Evolutionary conservation across 176 grass and related monocot genomes (phyloP).

Genomic region (Ensete ventricosum): DNA sequence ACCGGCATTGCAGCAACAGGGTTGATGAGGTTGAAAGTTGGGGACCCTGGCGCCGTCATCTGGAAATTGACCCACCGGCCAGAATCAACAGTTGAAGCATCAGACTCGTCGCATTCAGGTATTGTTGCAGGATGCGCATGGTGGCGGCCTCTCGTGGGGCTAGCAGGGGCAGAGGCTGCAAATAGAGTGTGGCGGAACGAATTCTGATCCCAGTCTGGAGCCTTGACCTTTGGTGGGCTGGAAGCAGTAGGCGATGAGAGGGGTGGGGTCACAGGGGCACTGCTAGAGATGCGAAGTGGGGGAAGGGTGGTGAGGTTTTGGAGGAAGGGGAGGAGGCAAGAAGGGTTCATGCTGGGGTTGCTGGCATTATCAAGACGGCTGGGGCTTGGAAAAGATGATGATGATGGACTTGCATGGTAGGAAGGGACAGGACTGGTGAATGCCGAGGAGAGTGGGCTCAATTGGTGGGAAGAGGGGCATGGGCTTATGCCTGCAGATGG

Average conservation of each 20-base stretch:
- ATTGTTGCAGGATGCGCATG: constrained; percentile 7
- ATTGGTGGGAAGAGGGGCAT: constrained; percentile 13
- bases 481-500: constrained; percentile 11
- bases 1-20: background rate
- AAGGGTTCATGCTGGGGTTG: constrained; percentile 19
- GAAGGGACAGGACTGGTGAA: constrained; percentile 14
- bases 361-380: constrained; percentile 6
- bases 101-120: constrained; percentile 21
- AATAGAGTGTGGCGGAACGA: constrained; percentile 4
- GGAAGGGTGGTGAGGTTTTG: constrained; percentile 21
- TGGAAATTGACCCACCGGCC: constrained; percentile 15
- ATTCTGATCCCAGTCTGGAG: constrained; percentile 10
- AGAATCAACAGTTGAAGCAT: constrained; percentile 22
- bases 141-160: constrained; percentile 10
- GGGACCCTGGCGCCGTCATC: constrained; percentile 13
- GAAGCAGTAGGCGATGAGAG: constrained; percentile 15
- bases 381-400: constrained; percentile 21
- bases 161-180: constrained; percentile 10
- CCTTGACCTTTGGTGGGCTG: constrained; percentile 9
- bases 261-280: constrained; percentile 20
- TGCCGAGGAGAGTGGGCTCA: constrained; percentile 14
- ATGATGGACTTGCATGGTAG: constrained; percentile 18
- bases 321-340: constrained; percentile 18
- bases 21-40: constrained; percentile 26
- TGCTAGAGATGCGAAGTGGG: constrained; percentile 19